Conservation (phyloP, 371 early-diverging fungal genomes). For the Mucor sp. region DNA sequence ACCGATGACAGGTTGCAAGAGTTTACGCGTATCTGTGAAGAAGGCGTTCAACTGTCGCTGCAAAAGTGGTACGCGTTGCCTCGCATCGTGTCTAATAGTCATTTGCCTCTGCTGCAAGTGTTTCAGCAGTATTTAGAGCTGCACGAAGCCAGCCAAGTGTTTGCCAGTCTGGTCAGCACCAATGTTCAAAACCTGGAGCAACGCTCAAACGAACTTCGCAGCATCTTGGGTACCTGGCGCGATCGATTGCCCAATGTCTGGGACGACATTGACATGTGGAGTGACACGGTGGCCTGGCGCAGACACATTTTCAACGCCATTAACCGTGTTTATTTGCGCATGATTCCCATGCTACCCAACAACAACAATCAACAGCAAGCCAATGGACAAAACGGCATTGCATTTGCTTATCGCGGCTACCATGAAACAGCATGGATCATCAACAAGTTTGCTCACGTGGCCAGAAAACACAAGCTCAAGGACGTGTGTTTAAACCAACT, state of each 20-base stretch:
- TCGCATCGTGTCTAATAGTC: constrained; percentile 77
- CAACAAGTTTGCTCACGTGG: constrained; percentile 99
- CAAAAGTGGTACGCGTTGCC: constrained; percentile 91
- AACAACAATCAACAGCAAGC: no score
- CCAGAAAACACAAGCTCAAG: constrained; percentile 90
- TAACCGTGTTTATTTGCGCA: constrained; percentile 91
- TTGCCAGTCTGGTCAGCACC: constrained; percentile 74
- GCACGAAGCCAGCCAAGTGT: constrained; percentile 89
- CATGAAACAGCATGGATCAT: constrained; percentile 99
- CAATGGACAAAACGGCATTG: constrained; percentile 63
- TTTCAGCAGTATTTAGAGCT: constrained; percentile 97
- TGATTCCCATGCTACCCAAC: constrained; percentile 71
- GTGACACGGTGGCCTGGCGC: constrained; percentile 97
- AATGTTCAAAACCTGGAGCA: constrained; percentile 80
- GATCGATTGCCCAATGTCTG: constrained; percentile 96
- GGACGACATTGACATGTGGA: constrained; percentile 98
- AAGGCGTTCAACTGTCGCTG: constrained; percentile 87
- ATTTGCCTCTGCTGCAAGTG: constrained; percentile 82
- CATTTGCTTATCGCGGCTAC: constrained; percentile 96
- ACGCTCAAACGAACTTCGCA: constrained; percentile 89
- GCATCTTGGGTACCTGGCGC: constrained; percentile 93
- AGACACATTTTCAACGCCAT: constrained; percentile 96
- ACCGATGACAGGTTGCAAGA: constrained; percentile 66
- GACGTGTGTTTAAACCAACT: constrained; percentile 94
- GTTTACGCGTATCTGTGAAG: constrained; percentile 83